These are phyloP conservation scores for Cornus kousa DNA, from an alignment of 148 eudicot genomes.

Conservation along the genomic window DNA sequence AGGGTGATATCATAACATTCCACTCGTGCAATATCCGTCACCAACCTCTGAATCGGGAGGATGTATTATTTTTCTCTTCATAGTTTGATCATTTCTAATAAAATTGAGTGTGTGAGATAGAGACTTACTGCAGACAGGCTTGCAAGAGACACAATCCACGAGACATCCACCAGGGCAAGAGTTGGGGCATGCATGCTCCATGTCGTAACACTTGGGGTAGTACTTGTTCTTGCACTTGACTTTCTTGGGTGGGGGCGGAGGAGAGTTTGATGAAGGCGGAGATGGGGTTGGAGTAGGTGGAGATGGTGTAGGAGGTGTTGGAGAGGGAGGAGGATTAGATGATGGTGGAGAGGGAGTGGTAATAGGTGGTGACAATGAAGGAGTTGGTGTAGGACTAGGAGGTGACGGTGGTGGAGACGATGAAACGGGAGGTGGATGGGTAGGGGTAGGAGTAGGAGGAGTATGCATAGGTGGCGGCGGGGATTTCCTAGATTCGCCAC, in stretches of 20 bases:
- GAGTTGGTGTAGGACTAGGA: too few species aligned
- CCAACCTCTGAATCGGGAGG: too few species aligned
- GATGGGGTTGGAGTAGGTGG: slow-evolving; percentile 13
- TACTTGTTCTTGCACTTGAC: slow-evolving; percentile 30
- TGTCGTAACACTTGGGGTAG: slow-evolving; percentile 30
- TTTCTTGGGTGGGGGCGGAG: slow-evolving; percentile 25
- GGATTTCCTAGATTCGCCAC: background rate
- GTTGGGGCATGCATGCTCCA: slow-evolving; percentile 34
- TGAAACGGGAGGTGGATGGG: background rate
- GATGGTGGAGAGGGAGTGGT: slow-evolving; percentile 7
- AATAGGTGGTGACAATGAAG: slow-evolving; percentile 5
- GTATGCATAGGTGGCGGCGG: background rate
- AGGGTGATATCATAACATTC: too few species aligned
- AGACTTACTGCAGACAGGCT: slow-evolving; percentile 42
- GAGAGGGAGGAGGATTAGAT: slow-evolving; percentile 6
- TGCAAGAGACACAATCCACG: slow-evolving; percentile 40
- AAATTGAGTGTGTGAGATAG: too few species aligned
- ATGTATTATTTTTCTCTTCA: too few species aligned
- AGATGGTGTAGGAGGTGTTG: slow-evolving; percentile 10
- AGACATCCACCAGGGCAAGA: slow-evolving; percentile 37
- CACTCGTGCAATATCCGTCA: too few species aligned
- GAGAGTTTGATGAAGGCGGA: background rate
- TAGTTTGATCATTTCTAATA: too few species aligned
- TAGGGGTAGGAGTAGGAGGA: background rate
- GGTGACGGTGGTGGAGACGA: slow-evolving; percentile 2